A percentile compares a stretch with the other conserved stretches of the same genome.
phyloP scores from a whole-genome alignment of 257 asterid genomes.

The Scutellaria galericulata region DNA sequence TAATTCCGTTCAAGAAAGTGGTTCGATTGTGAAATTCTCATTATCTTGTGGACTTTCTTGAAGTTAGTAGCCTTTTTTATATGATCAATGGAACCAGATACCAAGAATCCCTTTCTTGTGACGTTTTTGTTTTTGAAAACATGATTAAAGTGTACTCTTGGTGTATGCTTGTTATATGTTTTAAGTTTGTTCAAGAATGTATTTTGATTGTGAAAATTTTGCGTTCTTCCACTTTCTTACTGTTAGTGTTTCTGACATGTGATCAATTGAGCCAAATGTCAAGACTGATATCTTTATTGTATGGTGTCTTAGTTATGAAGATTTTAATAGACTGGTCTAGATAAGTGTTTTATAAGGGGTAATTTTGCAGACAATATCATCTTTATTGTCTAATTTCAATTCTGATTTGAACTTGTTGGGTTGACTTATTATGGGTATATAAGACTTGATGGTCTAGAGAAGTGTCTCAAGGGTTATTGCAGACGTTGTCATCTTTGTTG shows the following conservation, averaged over 20 bases:
- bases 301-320: not conserved
- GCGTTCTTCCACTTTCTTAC: not conserved
- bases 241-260: not conserved
- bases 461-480: too few relatives aligned
- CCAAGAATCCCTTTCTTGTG: not conserved
- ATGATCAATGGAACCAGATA: constrained; percentile 4
- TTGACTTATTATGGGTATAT: too few relatives aligned
- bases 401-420: too few relatives aligned
- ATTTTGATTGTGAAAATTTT: constrained; percentile 7
- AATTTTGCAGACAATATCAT: too few relatives aligned
- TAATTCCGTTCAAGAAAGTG: not conserved
- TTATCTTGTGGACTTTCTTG: not conserved
- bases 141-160: constrained; percentile 6
- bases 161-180: not conserved
- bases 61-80: not conserved
- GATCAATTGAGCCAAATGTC: constrained; percentile 1
- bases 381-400: too few relatives aligned
- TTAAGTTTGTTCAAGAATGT: not conserved
- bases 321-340: not conserved
- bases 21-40: constrained; percentile 10
- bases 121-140: not conserved
- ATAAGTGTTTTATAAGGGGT: too few relatives aligned
- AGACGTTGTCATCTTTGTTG: not conserved
- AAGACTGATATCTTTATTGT: not conserved
- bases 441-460: too few relatives aligned